A percentile compares a stretch with the other conserved stretches of the same genome.
Conservation (phyloP, 1,284 basidiomycete species). For the Kalmanozyma brasiliensis region DNA sequence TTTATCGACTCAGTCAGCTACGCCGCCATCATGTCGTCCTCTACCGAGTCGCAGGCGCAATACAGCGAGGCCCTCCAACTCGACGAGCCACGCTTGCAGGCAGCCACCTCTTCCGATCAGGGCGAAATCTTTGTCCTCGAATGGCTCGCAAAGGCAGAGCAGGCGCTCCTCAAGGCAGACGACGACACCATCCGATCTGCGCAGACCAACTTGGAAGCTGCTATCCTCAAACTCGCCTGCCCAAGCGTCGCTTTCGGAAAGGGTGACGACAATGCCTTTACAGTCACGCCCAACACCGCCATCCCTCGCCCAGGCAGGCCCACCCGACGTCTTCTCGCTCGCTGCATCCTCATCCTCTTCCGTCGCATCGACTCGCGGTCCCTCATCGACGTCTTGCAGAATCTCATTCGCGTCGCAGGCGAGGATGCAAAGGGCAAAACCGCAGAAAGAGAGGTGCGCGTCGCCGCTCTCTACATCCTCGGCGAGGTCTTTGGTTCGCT, state of each 20-base stretch:
- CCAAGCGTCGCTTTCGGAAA: constrained; percentile 36
- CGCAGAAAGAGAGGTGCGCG: constrained; percentile 77
- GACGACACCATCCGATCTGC: constrained; percentile 72
- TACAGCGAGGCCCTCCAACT: constrained; percentile 38
- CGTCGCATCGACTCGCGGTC: constrained; percentile 79
- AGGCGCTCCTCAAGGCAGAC: constrained; percentile 70
- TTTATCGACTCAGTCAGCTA: no score
- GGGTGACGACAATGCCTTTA: constrained; percentile 22
- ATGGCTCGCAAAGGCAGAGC: constrained; percentile 79
- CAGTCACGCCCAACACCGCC: constrained; percentile 26
- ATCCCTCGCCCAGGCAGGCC: constrained; percentile 78
- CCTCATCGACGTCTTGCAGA: constrained; percentile 84
- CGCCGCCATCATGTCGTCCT: constrained; percentile 19
- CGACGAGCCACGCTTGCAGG: constrained; percentile 48
- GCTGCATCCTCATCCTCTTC: constrained; percentile 83
- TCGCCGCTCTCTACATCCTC: constrained; percentile 80
- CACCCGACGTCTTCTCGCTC: constrained; percentile 79
- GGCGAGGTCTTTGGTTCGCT: constrained; percentile 86
- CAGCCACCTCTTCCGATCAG: constrained; percentile 75
- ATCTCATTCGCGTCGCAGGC: constrained; percentile 46
- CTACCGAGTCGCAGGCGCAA: constrained; percentile 21
- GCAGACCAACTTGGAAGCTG: constrained; percentile 75
- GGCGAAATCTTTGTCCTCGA: constrained; percentile 83
- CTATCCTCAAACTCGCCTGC: constrained; percentile 75
- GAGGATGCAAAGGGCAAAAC: constrained; percentile 71